Evolutionary conservation across 2,329 filamentous ascomycete genomes (phyloP).

Genomic region (Diaporthe caulivora): DNA sequence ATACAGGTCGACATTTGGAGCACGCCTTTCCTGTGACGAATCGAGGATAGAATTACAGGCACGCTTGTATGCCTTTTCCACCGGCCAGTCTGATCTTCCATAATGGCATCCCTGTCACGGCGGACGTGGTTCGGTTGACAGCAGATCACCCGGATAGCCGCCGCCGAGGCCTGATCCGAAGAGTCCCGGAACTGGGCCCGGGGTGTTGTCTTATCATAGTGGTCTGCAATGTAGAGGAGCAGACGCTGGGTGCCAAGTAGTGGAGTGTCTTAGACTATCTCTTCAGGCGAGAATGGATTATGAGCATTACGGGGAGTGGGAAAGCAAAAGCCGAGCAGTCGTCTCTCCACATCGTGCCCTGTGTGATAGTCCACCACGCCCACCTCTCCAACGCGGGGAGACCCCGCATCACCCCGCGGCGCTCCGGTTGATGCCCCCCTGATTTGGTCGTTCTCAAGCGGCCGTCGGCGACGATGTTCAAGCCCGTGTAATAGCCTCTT

Average conservation of each 20-base stretch:
- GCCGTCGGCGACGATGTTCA: neutral
- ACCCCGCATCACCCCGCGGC: constrained; percentile 26
- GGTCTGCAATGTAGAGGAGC: neutral
- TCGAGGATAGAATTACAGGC: neutral
- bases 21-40: neutral
- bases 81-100: neutral
- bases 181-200: neutral
- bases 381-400: constrained; percentile 8
- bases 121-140: neutral
- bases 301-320: neutral
- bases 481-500: neutral
- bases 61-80: neutral
- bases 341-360: neutral
- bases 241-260: neutral
- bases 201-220: neutral
- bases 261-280: neutral
- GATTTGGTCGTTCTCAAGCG: neutral
- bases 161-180: neutral
- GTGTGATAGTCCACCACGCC: neutral
- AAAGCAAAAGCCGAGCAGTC: neutral
- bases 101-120: neutral
- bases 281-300: neutral
- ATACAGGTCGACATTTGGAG: neutral
- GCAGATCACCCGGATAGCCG: constrained; percentile 1
- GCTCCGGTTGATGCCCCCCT: neutral